Base-by-base conservation (phyloP, 2,329 filamentous ascomycete species). In the Paradendryphiella salina region DNA sequence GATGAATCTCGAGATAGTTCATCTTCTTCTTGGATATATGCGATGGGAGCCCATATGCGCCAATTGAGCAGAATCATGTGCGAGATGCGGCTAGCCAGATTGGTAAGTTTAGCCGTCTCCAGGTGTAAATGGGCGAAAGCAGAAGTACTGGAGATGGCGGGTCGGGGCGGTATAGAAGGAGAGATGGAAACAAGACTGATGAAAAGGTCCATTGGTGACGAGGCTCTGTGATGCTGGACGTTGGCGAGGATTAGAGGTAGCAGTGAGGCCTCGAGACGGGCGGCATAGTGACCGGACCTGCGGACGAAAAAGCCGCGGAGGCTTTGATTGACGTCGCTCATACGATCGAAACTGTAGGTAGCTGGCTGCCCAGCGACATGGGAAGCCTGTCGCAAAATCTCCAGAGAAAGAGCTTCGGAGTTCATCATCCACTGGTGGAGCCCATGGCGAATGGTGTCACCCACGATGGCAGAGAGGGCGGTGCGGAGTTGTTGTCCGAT, bases 51-150 rank as follows among this genome's bases (percentile, higher is more conserved):
- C 90, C 92, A 97, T 3, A 96, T 87, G 40, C 89, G 83, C 91
- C 92, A 96, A 73, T 96, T 91, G 18, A 97, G 76, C 5, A 94
- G 80, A 11, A 89, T 85, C 36, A 96, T 84, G 66, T 96, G 93
- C 5, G 90, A 87, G 42, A 96, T 80, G 37, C 89, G 85, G 36
- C 85, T 87, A 1, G 89, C 85, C 70, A 96, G 83, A 51, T 90
- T 86, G 35, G 81, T 79, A 31, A 88, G 61, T 23, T 73, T 66
- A 29, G 59, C 74, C 8, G 54, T 48, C 18, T 66, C 54, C 1
- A 54, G 52, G 2, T 56, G 57, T 7, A 55, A 21, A n/a, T 44
- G 40, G 8, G 46, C 26, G 18, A 51, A 58, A 8, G 60, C 41
- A 29, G 59, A 64, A 55, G 61, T 63, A 65, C 68, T 55, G 18